These are phyloP conservation scores for Sanghuangporus weigelae DNA, from an alignment of 1,284 basidiomycete species.

Conservation along the genomic window DNA sequence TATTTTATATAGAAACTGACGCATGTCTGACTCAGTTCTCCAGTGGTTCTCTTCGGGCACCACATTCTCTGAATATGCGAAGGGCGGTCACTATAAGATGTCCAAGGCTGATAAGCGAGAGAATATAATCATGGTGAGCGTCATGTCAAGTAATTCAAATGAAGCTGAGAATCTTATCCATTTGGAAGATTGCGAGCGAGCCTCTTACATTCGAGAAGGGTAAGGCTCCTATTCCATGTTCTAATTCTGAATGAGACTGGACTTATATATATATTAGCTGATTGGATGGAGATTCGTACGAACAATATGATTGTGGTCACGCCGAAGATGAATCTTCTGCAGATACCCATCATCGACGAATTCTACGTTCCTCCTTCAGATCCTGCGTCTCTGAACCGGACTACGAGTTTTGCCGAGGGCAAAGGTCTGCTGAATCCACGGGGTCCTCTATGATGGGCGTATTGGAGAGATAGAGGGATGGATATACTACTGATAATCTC, in stretches of 20 bases:
- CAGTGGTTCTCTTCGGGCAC: constrained; percentile 96
- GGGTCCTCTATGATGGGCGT: constrained; percentile 17
- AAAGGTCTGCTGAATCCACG: constrained; percentile 63
- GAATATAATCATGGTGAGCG: constrained; percentile 80
- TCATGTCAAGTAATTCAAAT: neutral
- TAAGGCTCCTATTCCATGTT: constrained; percentile 27
- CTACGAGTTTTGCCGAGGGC: constrained; percentile 69
- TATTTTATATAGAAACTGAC: neutral
- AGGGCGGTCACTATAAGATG: constrained; percentile 90
- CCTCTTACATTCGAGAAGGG: constrained; percentile 93
- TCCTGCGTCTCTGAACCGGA: constrained; percentile 55
- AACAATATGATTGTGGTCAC: constrained; percentile 92
- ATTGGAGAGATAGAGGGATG: neutral
- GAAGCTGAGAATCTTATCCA: neutral
- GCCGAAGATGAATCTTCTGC: constrained; percentile 89
- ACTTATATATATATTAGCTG: constrained; percentile 43
- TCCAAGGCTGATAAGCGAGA: constrained; percentile 94
- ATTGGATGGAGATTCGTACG: constrained; percentile 96
- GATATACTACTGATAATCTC: neutral
- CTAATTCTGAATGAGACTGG: constrained; percentile 5
- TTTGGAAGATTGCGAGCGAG: constrained; percentile 73
- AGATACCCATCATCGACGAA: constrained; percentile 91
- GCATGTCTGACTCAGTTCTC: neutral
- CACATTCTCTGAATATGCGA: constrained; percentile 86
- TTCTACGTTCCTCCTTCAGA: constrained; percentile 81